phyloP scores from a whole-genome alignment of 495 filamentous ascomycete species.

The Penicillium parvum region DNA sequence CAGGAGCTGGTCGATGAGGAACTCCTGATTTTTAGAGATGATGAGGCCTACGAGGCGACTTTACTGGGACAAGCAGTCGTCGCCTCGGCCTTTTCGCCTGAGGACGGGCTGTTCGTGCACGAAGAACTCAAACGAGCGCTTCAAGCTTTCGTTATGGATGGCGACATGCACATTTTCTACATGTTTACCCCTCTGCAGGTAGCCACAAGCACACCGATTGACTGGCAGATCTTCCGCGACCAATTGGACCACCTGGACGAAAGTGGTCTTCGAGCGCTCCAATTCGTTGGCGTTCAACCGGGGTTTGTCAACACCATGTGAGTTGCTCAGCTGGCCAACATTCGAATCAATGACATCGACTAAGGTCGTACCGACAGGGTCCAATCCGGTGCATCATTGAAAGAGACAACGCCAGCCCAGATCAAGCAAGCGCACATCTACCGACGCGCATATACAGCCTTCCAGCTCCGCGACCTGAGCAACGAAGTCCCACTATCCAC shows the following conservation, averaged over 20 bases:
- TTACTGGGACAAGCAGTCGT: constrained; percentile 68
- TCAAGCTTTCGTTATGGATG: constrained; percentile 75
- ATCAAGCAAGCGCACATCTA: constrained; percentile 60
- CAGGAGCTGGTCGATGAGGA: constrained; percentile 43
- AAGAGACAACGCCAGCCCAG: constrained; percentile 58
- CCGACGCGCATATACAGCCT: constrained; percentile 71
- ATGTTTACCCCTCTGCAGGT: constrained; percentile 68
- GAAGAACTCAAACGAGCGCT: constrained; percentile 64
- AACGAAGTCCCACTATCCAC: constrained; percentile 70
- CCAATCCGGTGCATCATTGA: constrained; percentile 58
- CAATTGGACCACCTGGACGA: constrained; percentile 69
- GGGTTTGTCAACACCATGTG: constrained; percentile 70
- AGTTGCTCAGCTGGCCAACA: neutral
- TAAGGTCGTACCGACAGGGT: constrained; percentile 45
- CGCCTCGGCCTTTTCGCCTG: constrained; percentile 65
- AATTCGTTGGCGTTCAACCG: constrained; percentile 65
- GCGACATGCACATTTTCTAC: constrained; percentile 81
- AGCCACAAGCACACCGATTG: constrained; percentile 47
- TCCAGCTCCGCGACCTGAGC: constrained; percentile 77
- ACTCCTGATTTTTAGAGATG: constrained; percentile 31
- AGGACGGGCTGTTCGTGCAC: constrained; percentile 73
- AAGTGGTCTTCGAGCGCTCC: constrained; percentile 63
- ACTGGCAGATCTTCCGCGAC: constrained; percentile 70
- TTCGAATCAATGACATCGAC: neutral
- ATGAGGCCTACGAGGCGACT: constrained; percentile 58